phyloP scores from a whole-genome alignment of 306 rosid species.

The Cicer chorassanicum region DNA sequence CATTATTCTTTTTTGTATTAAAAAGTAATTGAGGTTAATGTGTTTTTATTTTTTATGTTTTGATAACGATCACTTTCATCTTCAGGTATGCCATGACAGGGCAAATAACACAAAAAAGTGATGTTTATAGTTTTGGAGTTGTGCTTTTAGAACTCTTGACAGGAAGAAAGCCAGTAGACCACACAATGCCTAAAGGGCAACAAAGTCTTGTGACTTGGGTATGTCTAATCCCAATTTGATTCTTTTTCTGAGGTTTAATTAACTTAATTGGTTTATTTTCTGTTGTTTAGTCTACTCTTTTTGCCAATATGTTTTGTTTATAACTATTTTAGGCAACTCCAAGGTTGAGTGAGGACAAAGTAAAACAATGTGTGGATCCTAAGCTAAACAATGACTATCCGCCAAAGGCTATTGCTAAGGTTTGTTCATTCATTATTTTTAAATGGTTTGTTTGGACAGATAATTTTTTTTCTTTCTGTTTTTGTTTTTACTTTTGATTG shows the following conservation, averaged over 20 bases:
- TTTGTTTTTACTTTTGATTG: background rate
- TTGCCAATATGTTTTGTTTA: conserved; percentile 23
- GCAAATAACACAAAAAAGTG: conserved; percentile 95
- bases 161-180: conserved; percentile 97
- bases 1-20: background rate
- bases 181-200: conserved; percentile 99
- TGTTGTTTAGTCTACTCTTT: background rate
- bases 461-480: background rate
- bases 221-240: conserved; percentile 30
- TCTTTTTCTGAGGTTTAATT: background rate
- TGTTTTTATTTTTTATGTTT: background rate
- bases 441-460: background rate
- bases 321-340: conserved; percentile 84
- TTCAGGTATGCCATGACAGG: conserved; percentile 98
- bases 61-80: conserved; percentile 30
- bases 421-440: conserved; percentile 38
- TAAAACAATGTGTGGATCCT: conserved; percentile 97
- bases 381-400: conserved; percentile 92
- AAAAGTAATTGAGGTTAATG: conserved; percentile 23
- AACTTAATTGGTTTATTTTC: conserved; percentile 24
- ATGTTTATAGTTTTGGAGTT: conserved; percentile 98
- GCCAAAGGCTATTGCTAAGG: conserved; percentile 98
- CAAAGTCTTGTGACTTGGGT: conserved; percentile 99
- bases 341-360: conserved; percentile 97
- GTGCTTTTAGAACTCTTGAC: conserved; percentile 94